Percentiles rank a stretch among this genome's conserved stretches.
Evolutionary conservation across 257 asterid species (phyloP).

Genomic region (Coffea eugenioides): DNA sequence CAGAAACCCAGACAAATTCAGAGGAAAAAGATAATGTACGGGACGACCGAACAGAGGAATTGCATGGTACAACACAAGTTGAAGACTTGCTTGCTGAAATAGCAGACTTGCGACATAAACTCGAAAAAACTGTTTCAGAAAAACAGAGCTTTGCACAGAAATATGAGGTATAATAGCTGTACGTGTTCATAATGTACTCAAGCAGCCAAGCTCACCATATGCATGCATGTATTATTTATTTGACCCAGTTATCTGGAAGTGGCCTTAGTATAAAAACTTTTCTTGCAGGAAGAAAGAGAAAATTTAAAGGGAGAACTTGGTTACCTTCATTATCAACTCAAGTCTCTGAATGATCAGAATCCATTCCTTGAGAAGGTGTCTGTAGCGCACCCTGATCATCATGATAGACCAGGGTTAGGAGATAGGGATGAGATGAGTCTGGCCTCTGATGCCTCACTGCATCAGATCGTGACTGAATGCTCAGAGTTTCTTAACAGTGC

Average conservation of each 20-base stretch:
- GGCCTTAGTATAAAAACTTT: conserved; percentile 21
- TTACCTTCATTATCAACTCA: conserved; percentile 41
- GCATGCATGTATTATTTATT: not conserved
- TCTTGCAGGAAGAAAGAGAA: conserved; percentile 65
- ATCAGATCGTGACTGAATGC: conserved; percentile 51
- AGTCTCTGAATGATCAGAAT: conserved; percentile 35
- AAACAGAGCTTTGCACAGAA: conserved; percentile 45
- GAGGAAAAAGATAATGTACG: conserved; percentile 46
- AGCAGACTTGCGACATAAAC: conserved; percentile 51
- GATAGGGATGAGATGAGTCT: conserved; percentile 9
- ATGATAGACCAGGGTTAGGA: conserved; percentile 8
- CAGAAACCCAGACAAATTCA: conserved; percentile 54
- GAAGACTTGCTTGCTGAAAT: conserved; percentile 54
- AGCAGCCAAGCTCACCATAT: not conserved
- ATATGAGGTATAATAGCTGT: conserved; percentile 52
- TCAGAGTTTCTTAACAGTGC: conserved; percentile 40
- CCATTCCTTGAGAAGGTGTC: conserved; percentile 27
- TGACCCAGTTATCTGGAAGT: conserved; percentile 7
- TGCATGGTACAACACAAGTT: conserved; percentile 45
- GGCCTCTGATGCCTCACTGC: conserved; percentile 43
- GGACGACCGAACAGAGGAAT: conserved; percentile 42
- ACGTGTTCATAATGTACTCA: conserved; percentile 6
- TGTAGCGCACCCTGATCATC: conserved; percentile 27
- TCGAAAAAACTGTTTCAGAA: conserved; percentile 52
- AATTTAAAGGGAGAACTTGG: conserved; percentile 46